A percentile compares a stretch with the other conserved stretches of the same genome.
Evolutionary conservation across 768 basidiomycete genomes (phyloP).

Genomic region (Trametes villosa): DNA sequence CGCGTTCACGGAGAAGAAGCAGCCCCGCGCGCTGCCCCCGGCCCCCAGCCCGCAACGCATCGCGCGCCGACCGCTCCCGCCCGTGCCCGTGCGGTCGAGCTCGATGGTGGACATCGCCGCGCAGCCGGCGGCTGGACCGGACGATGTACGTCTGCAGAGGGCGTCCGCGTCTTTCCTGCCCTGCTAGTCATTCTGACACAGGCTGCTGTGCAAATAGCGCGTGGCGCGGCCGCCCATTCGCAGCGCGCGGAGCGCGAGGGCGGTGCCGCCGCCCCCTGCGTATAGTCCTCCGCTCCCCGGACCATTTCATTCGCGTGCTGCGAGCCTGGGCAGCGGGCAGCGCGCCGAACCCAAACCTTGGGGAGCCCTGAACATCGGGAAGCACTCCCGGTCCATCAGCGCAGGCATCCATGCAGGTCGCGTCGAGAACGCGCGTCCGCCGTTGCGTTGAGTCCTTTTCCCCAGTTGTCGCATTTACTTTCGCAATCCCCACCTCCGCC

Average conservation of each 20-base stretch:
- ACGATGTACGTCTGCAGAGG: constrained; percentile 15
- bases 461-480: not conserved
- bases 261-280: not conserved
- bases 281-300: not conserved
- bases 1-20: not conserved
- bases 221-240: not conserved
- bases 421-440: not conserved
- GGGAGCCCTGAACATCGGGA: too few species aligned
- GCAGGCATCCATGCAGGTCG: not conserved
- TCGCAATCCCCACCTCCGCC: too few species aligned
- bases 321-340: too few species aligned
- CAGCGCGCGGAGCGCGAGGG: not conserved
- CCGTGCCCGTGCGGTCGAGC: constrained; percentile 14
- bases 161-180: constrained; percentile 1
- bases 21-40: not conserved
- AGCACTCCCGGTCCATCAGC: constrained; percentile 12
- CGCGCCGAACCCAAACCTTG: too few species aligned
- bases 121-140: not conserved
- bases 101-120: not conserved
- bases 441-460: not conserved
- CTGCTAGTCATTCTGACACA: constrained; percentile 7
- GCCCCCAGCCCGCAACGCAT: not conserved
- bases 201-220: not conserved
- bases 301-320: not conserved
- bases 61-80: constrained; percentile 16